Percentiles rank a stretch among this genome's conserved stretches.
Conservation (phyloP, 306 rosid species). For the Vigna radiata region DNA sequence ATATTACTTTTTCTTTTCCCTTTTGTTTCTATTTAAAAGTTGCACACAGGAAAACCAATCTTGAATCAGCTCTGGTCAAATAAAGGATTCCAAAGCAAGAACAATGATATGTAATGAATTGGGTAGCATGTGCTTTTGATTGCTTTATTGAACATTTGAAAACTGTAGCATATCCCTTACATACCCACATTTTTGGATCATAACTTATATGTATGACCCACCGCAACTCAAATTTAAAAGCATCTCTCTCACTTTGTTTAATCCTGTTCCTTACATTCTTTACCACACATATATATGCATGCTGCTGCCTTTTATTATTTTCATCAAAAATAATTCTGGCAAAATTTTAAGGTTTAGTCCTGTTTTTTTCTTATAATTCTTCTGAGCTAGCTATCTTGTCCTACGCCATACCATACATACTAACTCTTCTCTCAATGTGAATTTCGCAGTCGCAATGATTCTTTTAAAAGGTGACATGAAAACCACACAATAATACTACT, state of each 20-base stretch:
- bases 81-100: conserved; percentile 45
- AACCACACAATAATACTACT: conserved; percentile 8
- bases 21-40: conserved; percentile 11
- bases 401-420: not conserved
- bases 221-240: conserved; percentile 24
- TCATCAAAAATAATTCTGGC: conserved; percentile 6
- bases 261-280: not conserved
- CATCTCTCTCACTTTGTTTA: not conserved
- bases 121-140: conserved; percentile 52
- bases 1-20: not conserved
- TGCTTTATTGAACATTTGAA: conserved; percentile 46
- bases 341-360: not conserved
- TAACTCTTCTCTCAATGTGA: not conserved
- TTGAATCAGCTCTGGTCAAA: conserved; percentile 46
- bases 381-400: conserved; percentile 3
- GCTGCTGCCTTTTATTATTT: not conserved
- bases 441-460: conserved; percentile 20
- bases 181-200: conserved; percentile 46
- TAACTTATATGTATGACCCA: conserved; percentile 40
- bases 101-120: conserved; percentile 52
- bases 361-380: conserved; percentile 14
- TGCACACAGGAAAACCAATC: not conserved
- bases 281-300: not conserved
- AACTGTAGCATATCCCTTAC: conserved; percentile 31
- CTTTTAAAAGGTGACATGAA: conserved; percentile 19